A percentile compares a stretch with the other conserved stretches of the same genome.
These are phyloP conservation scores for Geotrichum reessii DNA, from an alignment of 1,139 yeast genomes.

Conservation along the genomic window DNA sequence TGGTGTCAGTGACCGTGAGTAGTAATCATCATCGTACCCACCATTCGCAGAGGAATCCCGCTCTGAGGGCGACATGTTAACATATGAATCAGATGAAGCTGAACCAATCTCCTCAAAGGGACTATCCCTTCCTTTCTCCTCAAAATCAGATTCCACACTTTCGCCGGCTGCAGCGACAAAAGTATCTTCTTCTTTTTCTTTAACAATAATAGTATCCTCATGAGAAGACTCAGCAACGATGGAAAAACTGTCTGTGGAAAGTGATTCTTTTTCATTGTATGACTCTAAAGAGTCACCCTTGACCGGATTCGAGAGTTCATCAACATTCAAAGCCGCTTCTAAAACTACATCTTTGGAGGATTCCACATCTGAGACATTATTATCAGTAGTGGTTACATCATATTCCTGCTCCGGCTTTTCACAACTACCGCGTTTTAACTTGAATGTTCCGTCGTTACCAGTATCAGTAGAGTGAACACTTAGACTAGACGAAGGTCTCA, in stretches of 20 bases:
- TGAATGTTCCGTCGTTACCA: background rate
- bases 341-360: no score
- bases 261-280: background rate
- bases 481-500: constrained; percentile 9
- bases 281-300: background rate
- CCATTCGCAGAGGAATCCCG: background rate
- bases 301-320: background rate
- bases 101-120: background rate
- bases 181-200: background rate
- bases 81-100: background rate
- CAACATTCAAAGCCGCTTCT: no score
- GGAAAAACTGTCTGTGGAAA: background rate
- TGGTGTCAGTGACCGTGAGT: background rate
- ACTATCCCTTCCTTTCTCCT: background rate
- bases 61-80: background rate
- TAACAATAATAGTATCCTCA: background rate
- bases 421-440: background rate
- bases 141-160: background rate
- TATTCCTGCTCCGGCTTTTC: background rate
- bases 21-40: background rate
- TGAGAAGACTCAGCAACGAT: background rate
- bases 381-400: background rate
- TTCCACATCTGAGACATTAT: no score
- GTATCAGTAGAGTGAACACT: background rate
- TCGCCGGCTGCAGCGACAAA: background rate